Evolutionary conservation across 73 alveolate genomes (phyloP), one percentile per base, ranked within the genome.

Genomic region (Uronychia binucleata): DNA sequence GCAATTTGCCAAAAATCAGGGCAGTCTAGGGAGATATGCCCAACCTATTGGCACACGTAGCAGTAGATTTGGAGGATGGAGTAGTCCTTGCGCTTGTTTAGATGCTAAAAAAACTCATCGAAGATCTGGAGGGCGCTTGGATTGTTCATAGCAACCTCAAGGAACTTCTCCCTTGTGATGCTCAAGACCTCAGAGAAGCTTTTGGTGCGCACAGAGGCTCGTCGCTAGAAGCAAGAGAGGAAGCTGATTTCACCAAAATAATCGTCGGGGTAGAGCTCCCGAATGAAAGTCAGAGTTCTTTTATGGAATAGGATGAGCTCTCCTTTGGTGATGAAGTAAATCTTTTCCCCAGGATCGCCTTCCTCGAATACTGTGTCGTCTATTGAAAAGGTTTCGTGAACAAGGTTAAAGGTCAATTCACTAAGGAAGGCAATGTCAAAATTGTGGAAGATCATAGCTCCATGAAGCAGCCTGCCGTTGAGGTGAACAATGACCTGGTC

Each of bases 361-460:
- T 97, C 99, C 75, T 76, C 93, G 83, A 97, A 93, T 0, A 97
- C 90, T 33, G 85, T 81, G 81, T 97, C 99, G 46, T 92, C 98
- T 74, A 95, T 96, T 79, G 96, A 84, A 34, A 89, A 92, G 58
- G 94, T 90, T 82, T 95, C 95, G 74, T 90, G 89, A 75, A 90
- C 90, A 82, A 97, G 88, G 75, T 94, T 92, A 81, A 84, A 75
- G 19, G 97, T 91, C 58, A 93, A 81, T 28, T 93, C 87, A 31
- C 79, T 80, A 0, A 92, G 84, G 80, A 92, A 84, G 31, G 77
- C 86, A 1, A 77, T 57, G 0, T 79, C 81, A 81, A 78, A 92
- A 0, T 57, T 31, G 59, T 83, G 78, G 80, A 92, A 92, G 32
- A 91, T 77, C 58, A 58, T 75, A 33, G 82, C 78, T 8, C 33